Percentiles rank a stretch among this genome's conserved stretches.
phyloP scores from a whole-genome alignment of 2,329 filamentous ascomycete species.

The Seiridium cupressi region DNA sequence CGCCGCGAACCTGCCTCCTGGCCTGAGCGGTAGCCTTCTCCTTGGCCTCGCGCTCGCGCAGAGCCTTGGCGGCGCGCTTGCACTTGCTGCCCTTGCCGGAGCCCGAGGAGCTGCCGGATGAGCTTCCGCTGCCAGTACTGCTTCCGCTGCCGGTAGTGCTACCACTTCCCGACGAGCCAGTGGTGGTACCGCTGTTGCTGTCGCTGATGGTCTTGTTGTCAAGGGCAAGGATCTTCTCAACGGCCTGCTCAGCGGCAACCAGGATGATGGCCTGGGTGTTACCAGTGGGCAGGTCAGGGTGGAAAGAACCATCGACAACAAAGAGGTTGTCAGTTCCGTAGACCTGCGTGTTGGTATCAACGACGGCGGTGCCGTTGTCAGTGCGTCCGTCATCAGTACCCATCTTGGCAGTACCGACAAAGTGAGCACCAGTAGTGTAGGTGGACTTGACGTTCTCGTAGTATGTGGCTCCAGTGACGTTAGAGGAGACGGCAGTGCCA shows the following conservation, averaged over 20 bases:
- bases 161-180: background rate
- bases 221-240: slow-evolving; percentile 26
- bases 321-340: slow-evolving; percentile 67
- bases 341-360: slow-evolving; percentile 62
- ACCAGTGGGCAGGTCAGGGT: slow-evolving; percentile 66
- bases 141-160: background rate
- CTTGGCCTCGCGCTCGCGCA: background rate
- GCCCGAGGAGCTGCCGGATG: background rate
- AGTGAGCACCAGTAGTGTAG: slow-evolving; percentile 13
- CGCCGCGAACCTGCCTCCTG: background rate
- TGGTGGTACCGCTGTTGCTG: background rate
- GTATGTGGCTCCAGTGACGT: slow-evolving; percentile 11
- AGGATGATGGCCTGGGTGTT: slow-evolving; percentile 46
- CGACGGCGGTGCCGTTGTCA: slow-evolving; percentile 52
- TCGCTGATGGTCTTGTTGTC: background rate
- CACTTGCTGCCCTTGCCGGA: background rate
- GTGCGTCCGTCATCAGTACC: slow-evolving; percentile 44
- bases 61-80: slow-evolving; percentile 5
- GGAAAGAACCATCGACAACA: slow-evolving; percentile 65
- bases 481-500: slow-evolving; percentile 7
- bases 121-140: background rate
- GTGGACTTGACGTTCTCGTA: slow-evolving; percentile 11
- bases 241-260: slow-evolving; percentile 30
- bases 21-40: background rate
- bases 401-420: slow-evolving; percentile 12